Evolutionary conservation across 2,329 filamentous ascomycete genomes (phyloP).

Genomic region (Epichloe hybrida): DNA sequence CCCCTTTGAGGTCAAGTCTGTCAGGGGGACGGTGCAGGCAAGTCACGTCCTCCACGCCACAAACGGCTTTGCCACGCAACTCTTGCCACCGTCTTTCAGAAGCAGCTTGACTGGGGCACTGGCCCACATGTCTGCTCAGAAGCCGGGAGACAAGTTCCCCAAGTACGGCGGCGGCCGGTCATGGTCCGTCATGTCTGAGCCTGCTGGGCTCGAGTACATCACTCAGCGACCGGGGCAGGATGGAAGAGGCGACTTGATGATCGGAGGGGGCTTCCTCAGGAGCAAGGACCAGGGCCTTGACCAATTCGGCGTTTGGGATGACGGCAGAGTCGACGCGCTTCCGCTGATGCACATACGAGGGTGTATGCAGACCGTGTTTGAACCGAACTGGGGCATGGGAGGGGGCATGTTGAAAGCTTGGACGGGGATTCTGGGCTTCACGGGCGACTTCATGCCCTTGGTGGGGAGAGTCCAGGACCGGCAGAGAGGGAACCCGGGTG

Average conservation of each 20-base stretch:
- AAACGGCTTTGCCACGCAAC: constrained; percentile 37
- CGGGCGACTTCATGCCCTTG: constrained; percentile 34
- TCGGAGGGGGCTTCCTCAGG: constrained; percentile 40
- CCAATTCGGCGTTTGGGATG: constrained; percentile 33
- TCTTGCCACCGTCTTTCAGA: constrained; percentile 36
- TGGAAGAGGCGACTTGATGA: constrained; percentile 33
- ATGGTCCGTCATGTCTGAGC: constrained; percentile 35
- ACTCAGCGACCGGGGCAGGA: constrained; percentile 28
- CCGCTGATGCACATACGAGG: constrained; percentile 27
- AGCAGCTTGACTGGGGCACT: constrained; percentile 30
- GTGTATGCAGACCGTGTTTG: constrained; percentile 28
- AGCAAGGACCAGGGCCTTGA: constrained; percentile 28
- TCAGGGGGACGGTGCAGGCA: constrained; percentile 31
- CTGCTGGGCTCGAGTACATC: constrained; percentile 35
- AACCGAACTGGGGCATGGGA: constrained; percentile 21
- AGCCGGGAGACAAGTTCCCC: constrained; percentile 23
- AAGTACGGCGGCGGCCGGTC: constrained; percentile 23
- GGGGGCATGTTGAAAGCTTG: constrained; percentile 27
- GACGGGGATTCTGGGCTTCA: constrained; percentile 35
- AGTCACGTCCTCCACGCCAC: constrained; percentile 44
- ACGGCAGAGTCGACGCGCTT: constrained; percentile 26
- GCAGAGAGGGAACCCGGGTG: not conserved
- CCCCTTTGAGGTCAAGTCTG: constrained; percentile 29
- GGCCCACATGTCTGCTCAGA: constrained; percentile 38
- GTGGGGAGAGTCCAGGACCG: constrained; percentile 31